Conservation (phyloP, 1,284 basidiomycete genomes). For the Ceratobasidium sp. region DNA sequence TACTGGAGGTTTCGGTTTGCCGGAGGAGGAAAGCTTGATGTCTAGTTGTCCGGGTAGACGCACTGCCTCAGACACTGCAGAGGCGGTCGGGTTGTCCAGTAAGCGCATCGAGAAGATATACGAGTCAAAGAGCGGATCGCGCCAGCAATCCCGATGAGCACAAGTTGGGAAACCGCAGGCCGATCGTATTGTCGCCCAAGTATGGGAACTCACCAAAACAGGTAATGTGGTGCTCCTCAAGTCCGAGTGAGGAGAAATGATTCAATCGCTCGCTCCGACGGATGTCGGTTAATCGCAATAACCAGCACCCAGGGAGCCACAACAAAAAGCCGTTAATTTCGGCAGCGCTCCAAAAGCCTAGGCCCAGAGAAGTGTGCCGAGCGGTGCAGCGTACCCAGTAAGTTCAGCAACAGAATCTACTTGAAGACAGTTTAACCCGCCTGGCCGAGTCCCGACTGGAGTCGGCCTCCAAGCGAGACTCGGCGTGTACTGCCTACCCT, state of each 20-base stretch:
- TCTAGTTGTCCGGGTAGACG: neutral
- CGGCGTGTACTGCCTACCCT: neutral
- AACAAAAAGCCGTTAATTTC: conserved; percentile 1
- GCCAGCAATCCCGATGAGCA: neutral
- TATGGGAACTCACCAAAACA: conserved; percentile 16
- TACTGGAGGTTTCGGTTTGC: neutral
- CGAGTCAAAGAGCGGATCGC: neutral
- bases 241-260: neutral
- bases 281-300: neutral
- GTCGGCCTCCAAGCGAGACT: neutral
- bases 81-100: neutral
- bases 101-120: neutral
- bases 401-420: neutral
- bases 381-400: neutral
- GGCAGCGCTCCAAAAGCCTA: neutral
- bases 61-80: conserved; percentile 25
- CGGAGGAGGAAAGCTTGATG: conserved; percentile 2
- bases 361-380: neutral
- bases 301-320: neutral
- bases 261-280: neutral
- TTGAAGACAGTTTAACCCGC: neutral
- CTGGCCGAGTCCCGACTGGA: neutral
- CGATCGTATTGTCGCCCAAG: neutral
- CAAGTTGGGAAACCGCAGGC: neutral
- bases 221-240: neutral